Evolutionary conservation across 768 basidiomycete species (phyloP).

Genomic region (Amanita jacksonii): DNA sequence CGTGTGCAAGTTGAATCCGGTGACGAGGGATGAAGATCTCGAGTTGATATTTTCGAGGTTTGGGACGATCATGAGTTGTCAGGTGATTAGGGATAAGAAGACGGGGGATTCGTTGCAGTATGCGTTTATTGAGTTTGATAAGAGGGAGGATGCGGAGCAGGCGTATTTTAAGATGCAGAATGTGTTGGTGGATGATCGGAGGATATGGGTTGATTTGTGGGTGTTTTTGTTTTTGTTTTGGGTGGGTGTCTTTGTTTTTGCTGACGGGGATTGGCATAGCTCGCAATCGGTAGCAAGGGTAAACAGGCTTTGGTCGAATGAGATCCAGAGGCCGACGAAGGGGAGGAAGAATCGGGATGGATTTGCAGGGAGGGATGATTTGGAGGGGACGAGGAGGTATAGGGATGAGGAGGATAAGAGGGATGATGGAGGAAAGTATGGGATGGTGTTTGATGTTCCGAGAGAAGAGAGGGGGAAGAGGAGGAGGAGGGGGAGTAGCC

Average conservation of each 20-base stretch:
- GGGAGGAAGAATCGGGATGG: slow-evolving; percentile 27
- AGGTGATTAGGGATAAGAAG: slow-evolving; percentile 92
- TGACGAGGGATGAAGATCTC: slow-evolving; percentile 91
- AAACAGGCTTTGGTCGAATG: slow-evolving; percentile 77
- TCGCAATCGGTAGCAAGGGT: slow-evolving; percentile 92
- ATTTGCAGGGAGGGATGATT: slow-evolving; percentile 66
- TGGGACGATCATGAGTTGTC: slow-evolving; percentile 93
- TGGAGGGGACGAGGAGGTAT: slow-evolving; percentile 66
- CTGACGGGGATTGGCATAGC: slow-evolving; percentile 29
- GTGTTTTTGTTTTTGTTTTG: slow-evolving; percentile 22
- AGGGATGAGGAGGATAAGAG: slow-evolving; percentile 32
- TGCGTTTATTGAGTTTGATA: slow-evolving; percentile 98
- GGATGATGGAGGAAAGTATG: slow-evolving; percentile 42
- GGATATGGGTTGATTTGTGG: slow-evolving; percentile 99
- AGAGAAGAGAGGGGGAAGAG: slow-evolving; percentile 22
- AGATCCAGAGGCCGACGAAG: slow-evolving; percentile 38
- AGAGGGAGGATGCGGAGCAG: slow-evolving; percentile 88
- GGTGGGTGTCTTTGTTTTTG: too few relatives aligned
- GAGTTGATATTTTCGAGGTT: slow-evolving; percentile 97
- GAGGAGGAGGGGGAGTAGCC: slow-evolving; percentile 36
- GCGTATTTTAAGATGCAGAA: slow-evolving; percentile 99
- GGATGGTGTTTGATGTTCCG: slow-evolving; percentile 83
- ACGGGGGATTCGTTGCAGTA: slow-evolving; percentile 97
- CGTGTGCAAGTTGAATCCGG: slow-evolving; percentile 96
- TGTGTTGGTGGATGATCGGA: slow-evolving; percentile 91